Conservation (phyloP, 2,329 filamentous ascomycete species). For the Phialophora tarda region DNA sequence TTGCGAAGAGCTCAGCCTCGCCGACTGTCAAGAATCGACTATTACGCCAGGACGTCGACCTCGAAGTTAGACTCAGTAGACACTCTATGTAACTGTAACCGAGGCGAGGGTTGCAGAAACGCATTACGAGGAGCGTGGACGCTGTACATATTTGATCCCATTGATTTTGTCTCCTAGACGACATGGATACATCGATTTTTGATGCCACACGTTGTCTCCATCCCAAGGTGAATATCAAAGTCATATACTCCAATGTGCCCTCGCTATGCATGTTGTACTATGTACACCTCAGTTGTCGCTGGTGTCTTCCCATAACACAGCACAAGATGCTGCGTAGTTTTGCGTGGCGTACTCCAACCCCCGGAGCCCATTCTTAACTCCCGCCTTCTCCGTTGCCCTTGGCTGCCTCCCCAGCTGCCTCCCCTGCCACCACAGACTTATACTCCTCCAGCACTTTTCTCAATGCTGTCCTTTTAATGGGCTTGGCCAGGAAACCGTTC, state of each 20-base stretch:
- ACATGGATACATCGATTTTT: not conserved
- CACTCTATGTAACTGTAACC: not conserved
- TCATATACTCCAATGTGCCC: not conserved
- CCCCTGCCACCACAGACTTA: not conserved
- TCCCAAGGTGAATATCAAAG: not conserved
- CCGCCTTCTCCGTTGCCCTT: not conserved
- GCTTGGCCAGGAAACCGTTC: constrained; percentile 80
- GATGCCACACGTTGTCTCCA: not conserved
- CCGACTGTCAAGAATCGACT: not conserved
- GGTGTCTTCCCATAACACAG: not conserved
- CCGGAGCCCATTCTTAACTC: not conserved
- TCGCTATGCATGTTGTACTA: not conserved
- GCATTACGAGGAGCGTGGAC: not conserved
- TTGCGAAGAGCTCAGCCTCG: not conserved
- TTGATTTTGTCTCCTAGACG: not conserved
- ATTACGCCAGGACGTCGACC: not conserved
- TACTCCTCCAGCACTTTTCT: constrained; percentile 79
- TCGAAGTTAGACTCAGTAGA: not conserved
- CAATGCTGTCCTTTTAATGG: constrained; percentile 78
- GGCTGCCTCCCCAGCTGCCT: not conserved
- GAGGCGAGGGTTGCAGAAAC: not conserved
- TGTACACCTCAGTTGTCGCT: not conserved
- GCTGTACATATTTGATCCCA: not conserved
- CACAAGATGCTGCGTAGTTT: not conserved
- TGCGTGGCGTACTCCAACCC: not conserved